Conservation (phyloP, 768 basidiomycete genomes). For the Mycena belliarum region DNA sequence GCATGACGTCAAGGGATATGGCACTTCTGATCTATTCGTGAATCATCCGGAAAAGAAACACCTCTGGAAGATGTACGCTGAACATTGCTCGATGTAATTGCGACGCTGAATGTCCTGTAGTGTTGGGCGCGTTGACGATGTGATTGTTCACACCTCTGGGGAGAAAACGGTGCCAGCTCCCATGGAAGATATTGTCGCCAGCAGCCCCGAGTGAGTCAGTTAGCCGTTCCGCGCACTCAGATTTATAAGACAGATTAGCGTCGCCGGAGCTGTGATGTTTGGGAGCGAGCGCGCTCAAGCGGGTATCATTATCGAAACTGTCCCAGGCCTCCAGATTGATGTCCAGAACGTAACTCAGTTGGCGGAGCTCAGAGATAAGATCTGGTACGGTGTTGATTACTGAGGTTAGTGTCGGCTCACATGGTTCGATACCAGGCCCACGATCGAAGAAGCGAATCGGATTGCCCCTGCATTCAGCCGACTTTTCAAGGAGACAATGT, state of each 20-base stretch:
- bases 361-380: slow-evolving; percentile 31
- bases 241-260: slow-evolving; percentile 11
- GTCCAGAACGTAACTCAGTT: slow-evolving; percentile 28
- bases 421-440: slow-evolving; percentile 26
- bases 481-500: slow-evolving; percentile 53
- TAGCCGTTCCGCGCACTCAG: not conserved
- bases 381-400: slow-evolving; percentile 28
- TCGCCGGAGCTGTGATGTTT: slow-evolving; percentile 41
- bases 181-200: slow-evolving; percentile 25
- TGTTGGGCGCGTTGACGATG: slow-evolving; percentile 35
- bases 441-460: slow-evolving; percentile 44
- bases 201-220: slow-evolving; percentile 18
- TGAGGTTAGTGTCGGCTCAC: not conserved
- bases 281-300: slow-evolving; percentile 35
- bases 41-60: slow-evolving; percentile 39
- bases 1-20: slow-evolving; percentile 36
- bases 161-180: slow-evolving; percentile 36
- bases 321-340: slow-evolving; percentile 29
- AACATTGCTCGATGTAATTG: not conserved
- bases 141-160: slow-evolving; percentile 32
- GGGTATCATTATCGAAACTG: slow-evolving; percentile 35
- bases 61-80: slow-evolving; percentile 37
- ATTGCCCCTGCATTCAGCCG: slow-evolving; percentile 40
- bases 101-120: slow-evolving; percentile 12
- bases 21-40: slow-evolving; percentile 38